Conservation (phyloP, 495 filamentous ascomycete genomes). For the Tetracladium setigerum region DNA sequence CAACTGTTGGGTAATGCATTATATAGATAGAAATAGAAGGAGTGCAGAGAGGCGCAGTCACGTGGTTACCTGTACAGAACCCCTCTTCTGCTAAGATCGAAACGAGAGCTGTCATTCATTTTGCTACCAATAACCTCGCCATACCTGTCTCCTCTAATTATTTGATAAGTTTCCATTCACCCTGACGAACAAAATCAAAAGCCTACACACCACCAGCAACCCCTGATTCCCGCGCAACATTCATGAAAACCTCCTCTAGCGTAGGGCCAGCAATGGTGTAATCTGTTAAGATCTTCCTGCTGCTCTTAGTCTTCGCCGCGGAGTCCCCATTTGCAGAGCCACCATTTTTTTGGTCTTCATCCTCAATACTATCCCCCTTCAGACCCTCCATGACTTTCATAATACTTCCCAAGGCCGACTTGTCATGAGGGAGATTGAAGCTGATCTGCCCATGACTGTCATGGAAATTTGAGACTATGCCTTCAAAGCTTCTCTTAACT, state of each 20-base stretch:
- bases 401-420: slow-evolving; percentile 10
- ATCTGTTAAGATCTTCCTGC: slow-evolving; percentile 2
- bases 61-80: too few species aligned
- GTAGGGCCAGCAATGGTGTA: slow-evolving; percentile 17
- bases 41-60: too few species aligned
- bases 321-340: too few species aligned
- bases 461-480: slow-evolving; percentile 1
- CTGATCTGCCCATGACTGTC: slow-evolving; percentile 17
- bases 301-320: neutral
- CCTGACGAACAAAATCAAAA: too few species aligned
- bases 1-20: too few species aligned
- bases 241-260: slow-evolving; percentile 21
- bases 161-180: too few species aligned
- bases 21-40: too few species aligned
- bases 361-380: slow-evolving; percentile 13
- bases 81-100: too few species aligned
- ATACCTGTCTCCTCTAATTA: too few species aligned
- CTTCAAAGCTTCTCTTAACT: slow-evolving; percentile 5
- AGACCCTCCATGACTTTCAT: slow-evolving; percentile 18
- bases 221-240: slow-evolving; percentile 15
- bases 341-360: neutral
- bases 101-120: too few species aligned
- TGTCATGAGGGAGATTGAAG: slow-evolving; percentile 16
- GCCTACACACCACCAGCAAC: slow-evolving; percentile 4
- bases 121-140: too few species aligned